Evolutionary conservation across 2,329 filamentous ascomycete genomes (phyloP), one percentile per base, ranked within the genome.

Genomic region (Chrysoporthe puriensis): DNA sequence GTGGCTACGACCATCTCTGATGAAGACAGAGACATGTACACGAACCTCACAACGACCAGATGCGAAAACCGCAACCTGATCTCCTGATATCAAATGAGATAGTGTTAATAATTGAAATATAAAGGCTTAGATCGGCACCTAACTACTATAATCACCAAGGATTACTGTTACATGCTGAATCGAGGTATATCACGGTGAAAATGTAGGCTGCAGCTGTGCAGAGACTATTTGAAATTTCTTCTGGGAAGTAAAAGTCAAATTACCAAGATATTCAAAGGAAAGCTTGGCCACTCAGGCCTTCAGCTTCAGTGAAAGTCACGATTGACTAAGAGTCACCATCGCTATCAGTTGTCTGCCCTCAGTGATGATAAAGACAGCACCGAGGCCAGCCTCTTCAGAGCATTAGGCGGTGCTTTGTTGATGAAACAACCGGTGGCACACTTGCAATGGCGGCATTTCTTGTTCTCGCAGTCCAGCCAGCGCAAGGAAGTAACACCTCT

Each of bases 391-490:
- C 36, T 60, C n/a, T 11, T 61, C 21, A 69, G 14, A 11, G 59
- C 18, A 1, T 65, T 42, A 3, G 64, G 62, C 2, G 16, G 14
- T 26, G 26, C 26, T 43, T 62, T 62, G 34, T 67, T 69, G 43
- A 64, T 64, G 3, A 18, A 46, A 57, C 64, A 67, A 7, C 26
- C 50, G 11, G 43, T 16, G 5, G 54, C 46, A 32, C 68, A 67
- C 36, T 48, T 61, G 9, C n/a, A 4, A 21, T 64, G 65, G 1
- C 50, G 62, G 9, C 68, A 69, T 32, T 50, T 46, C 1, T 14
- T 36, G 18, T 62, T 36, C n/a, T 67, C 58, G 14, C 68, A 69
- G 50, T 69, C 57, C 7, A 67, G 21, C 34, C 44, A 67, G 21
- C 66, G 59, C 21, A 67, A n/a, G 1, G 64, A 64, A 0, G 64